These are phyloP conservation scores for Cutaneotrichosporon dermatis DNA, from an alignment of 1,284 basidiomycete species.

Conservation along the genomic window DNA sequence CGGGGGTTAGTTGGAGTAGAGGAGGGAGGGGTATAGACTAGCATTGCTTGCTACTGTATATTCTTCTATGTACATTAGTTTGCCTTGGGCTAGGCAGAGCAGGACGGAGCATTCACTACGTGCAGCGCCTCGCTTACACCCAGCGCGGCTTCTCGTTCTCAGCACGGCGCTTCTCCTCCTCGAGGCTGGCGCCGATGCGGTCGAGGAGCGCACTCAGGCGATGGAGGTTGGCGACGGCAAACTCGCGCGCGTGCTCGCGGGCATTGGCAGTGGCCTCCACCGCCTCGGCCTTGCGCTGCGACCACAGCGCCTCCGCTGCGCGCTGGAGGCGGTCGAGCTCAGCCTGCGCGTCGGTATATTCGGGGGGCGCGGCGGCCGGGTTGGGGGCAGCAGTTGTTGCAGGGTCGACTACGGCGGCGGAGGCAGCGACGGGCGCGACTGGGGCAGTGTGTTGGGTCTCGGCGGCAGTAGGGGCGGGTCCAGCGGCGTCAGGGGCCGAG, in stretches of 20 bases:
- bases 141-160: conserved; percentile 1
- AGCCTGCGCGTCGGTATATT: neutral
- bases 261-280: neutral
- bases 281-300: conserved; percentile 1
- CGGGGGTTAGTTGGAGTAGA: neutral
- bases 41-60: too few relatives aligned
- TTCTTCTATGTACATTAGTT: too few relatives aligned
- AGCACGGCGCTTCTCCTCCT: neutral
- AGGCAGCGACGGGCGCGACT: too few relatives aligned
- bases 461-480: neutral
- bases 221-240: neutral
- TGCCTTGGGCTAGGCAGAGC: too few relatives aligned
- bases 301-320: neutral
- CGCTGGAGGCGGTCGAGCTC: neutral
- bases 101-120: too few relatives aligned
- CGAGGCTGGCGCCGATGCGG: neutral
- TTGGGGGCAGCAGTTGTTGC: too few relatives aligned
- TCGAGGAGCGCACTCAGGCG: neutral
- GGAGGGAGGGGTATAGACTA: too few relatives aligned
- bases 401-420: too few relatives aligned
- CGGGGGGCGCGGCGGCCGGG: neutral
- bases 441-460: too few relatives aligned
- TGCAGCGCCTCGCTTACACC: neutral
- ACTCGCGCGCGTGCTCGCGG: neutral
- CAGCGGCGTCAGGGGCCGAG: neutral